Percentiles rank a stretch among this genome's conserved stretches.
These are phyloP conservation scores for Penicillium subrubescens DNA, from an alignment of 495 filamentous ascomycete genomes.

Conservation along the genomic window DNA sequence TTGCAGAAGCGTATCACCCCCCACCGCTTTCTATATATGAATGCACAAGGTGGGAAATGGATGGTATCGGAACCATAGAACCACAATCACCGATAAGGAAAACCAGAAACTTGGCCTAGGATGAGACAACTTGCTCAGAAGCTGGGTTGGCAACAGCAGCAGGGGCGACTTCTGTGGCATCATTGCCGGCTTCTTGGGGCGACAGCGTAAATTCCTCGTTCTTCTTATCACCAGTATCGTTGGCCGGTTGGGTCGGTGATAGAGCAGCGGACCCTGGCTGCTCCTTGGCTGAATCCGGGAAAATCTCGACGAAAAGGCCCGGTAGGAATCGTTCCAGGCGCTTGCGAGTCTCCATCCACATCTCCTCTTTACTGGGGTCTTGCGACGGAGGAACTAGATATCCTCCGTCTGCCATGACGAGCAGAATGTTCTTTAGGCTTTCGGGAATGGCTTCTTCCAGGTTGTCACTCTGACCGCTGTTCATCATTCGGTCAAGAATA, in stretches of 20 bases:
- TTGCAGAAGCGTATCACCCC: not conserved
- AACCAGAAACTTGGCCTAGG: not conserved
- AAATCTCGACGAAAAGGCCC: constrained; percentile 60
- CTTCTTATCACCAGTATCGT: constrained; percentile 15
- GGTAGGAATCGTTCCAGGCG: constrained; percentile 89
- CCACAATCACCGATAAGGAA: not conserved
- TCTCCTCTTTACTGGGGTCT: constrained; percentile 48
- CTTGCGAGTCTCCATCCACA: constrained; percentile 75
- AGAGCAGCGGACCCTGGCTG: constrained; percentile 21
- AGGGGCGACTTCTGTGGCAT: not conserved
- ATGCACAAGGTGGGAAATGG: constrained; percentile 16
- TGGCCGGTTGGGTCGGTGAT: constrained; percentile 22
- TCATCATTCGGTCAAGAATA: constrained; percentile 95
- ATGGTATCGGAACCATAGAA: not conserved
- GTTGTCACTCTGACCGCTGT: constrained; percentile 89
- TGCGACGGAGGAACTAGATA: constrained; percentile 71
- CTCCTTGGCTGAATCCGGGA: constrained; percentile 40
- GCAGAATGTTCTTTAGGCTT: constrained; percentile 91
- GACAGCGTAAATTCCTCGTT: constrained; percentile 17
- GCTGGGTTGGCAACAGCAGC: constrained; percentile 5
- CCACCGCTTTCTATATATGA: constrained; percentile 26
- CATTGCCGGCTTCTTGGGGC: not conserved
- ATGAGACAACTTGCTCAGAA: constrained; percentile 11
- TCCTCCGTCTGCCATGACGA: constrained; percentile 92
- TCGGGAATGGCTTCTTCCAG: constrained; percentile 92